Percentiles rank a stretch among this genome's conserved stretches.
Conservation (phyloP, 1,284 basidiomycete species). For the Ganoderma meredithae region DNA sequence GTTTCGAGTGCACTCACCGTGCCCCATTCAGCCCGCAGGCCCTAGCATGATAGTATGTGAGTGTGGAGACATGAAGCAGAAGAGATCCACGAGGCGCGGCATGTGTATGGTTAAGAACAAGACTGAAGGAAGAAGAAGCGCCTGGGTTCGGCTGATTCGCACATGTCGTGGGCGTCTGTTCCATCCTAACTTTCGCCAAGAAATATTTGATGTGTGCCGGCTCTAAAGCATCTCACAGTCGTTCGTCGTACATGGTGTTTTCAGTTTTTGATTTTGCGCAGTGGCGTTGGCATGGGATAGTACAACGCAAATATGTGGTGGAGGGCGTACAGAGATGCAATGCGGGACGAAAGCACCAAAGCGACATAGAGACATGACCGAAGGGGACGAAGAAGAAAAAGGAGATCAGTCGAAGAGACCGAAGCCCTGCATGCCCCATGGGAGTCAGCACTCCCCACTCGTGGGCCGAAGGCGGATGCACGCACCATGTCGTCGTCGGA, state of each 20-base stretch:
- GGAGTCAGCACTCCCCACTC: neutral
- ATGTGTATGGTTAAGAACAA: too few species aligned
- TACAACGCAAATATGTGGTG: constrained; percentile 11
- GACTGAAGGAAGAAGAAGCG: too few species aligned
- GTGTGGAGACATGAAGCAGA: too few species aligned
- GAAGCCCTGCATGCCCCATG: constrained; percentile 61
- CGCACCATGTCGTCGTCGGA: constrained; percentile 93
- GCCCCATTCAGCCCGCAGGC: too few species aligned
- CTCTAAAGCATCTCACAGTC: neutral
- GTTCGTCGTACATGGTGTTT: neutral
- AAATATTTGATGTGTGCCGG: too few species aligned
- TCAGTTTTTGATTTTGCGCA: constrained; percentile 12
- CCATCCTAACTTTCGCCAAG: too few species aligned
- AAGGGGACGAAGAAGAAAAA: neutral
- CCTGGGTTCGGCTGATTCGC: too few species aligned
- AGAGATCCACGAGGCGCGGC: too few species aligned
- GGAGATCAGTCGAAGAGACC: constrained; percentile 79
- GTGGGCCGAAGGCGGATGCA: constrained; percentile 28
- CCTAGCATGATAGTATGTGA: too few species aligned
- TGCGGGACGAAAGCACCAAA: constrained; percentile 12
- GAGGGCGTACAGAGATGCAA: constrained; percentile 13
- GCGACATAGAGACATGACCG: constrained; percentile 1
- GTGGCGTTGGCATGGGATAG: constrained; percentile 1
- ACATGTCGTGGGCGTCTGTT: too few species aligned
- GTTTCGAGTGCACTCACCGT: too few species aligned